Evolutionary conservation across 2,329 filamentous ascomycete species (phyloP), one percentile per base, ranked within the genome.

Genomic region (Cyclaneusma minus): DNA sequence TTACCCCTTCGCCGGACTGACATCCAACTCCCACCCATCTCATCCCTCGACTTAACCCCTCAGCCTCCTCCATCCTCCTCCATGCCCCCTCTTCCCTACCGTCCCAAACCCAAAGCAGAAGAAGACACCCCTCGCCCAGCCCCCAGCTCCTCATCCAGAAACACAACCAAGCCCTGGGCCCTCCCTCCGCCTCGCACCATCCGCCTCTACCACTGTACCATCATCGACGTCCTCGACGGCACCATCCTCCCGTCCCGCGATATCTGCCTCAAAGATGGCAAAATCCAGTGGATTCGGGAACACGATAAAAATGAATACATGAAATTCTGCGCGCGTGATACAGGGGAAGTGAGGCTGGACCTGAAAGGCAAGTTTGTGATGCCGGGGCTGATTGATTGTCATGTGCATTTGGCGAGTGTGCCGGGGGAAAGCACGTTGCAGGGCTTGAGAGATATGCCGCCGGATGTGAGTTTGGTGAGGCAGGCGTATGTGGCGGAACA

Each of bases 341-440:
- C 42, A 13, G 34, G 62, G 25, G n/a, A n/a, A n/a, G n/a, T n/a
- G n/a, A n/a, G n/a, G n/a, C n/a, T n/a, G n/a, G 51, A 65, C 32
- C 39, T 60, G 1, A 31, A 48, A 5, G 54, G 56, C 10, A 51
- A 51, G 27, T 66, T 55, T 35, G 37, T 67, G 10, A 51, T 52
- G 21, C 62, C 62, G 2, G 61, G 62, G 4, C 47, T 66, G 4
- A 62, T 64, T 17, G 62, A 68, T 37, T 55, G 52, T 34, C 60
- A 64, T 38, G 56, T 64, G 7, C 60, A 64, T 33, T 38, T 63
- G 14, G 45, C 45, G n/a, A 51, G 55, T 1, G 52, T 54, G 0
- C 58, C 60, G 0, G 59, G 60, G 4, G 46, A 50, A 13, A 33
- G 46, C 2, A 44, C 45, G 4, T 40, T 62, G 3, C 42, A 38